Evolutionary conservation across 805 yeast species (phyloP), one percentile per base, ranked within the genome.

Genomic region (Cyberlindnera petersonii): DNA sequence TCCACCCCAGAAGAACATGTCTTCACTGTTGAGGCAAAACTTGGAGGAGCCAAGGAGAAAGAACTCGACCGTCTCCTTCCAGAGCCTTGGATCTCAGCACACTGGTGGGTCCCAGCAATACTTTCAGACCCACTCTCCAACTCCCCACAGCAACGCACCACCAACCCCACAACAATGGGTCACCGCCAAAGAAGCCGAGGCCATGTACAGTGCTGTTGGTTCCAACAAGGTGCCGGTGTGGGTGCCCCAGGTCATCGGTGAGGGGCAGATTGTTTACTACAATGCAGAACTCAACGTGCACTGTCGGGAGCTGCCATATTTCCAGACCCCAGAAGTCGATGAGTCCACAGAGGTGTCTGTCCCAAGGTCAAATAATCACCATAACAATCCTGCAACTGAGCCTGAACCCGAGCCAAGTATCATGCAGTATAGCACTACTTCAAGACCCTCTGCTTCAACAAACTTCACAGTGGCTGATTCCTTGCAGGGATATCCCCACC

Each of bases 211-310:
- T 37, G 60, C 66, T 26, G 44, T 61, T 14, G 63, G 63, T 17
- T 51, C 58, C 3, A 50, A 61, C 3, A 52, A 53, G 10, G 59
- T 60, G 4, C 74, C 77, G 0, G 58, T 73, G 13, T 83, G 91
- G 89, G 58, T 79, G 0, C 83, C 87, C 0, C 69, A 73, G 33
- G 61, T 73, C n/a, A 72, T 82, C 1, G 65, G 68, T 10, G 71
- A 68, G 36, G 82, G 78, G 16, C 72, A 72, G 35, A 57, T 79
- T 13, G 61, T 81, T 7, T 84, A 70, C 59, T 79, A 75, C 58
- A 77, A 80, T 50, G 72, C 77, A 23, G 75, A 75, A 24, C 60
- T 84, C 37, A 73, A 79, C 48, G 64, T 81, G 1, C 77, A 74
- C 48, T 75, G 86, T 47, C 68, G 69, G 28, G 71, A 74, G 11